These are phyloP conservation scores for Thymus mandschuricus DNA, from an alignment of 257 asterid genomes.

Conservation along the genomic window DNA sequence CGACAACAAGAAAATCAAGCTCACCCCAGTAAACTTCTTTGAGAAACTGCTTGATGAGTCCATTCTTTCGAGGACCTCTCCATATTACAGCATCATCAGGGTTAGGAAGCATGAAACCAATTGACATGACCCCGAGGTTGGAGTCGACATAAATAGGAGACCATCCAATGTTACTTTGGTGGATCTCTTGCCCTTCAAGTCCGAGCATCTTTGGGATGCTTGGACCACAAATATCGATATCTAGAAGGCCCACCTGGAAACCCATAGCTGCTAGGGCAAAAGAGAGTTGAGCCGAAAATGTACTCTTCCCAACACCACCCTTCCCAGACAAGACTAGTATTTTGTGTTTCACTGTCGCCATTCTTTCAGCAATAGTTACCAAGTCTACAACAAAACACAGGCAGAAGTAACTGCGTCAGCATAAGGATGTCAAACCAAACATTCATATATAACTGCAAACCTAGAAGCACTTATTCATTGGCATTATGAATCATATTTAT, in stretches of 20 bases:
- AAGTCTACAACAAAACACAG: constrained; percentile 49
- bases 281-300: constrained; percentile 87
- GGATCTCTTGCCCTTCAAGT: constrained; percentile 78
- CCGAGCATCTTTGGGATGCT: constrained; percentile 92
- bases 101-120: constrained; percentile 43
- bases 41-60: constrained; percentile 73
- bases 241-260: constrained; percentile 89
- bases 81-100: constrained; percentile 73
- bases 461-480: constrained; percentile 4
- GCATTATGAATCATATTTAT: not conserved
- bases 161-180: constrained; percentile 87
- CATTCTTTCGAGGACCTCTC: constrained; percentile 92
- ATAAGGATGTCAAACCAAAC: constrained; percentile 17
- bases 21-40: constrained; percentile 92
- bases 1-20: constrained; percentile 87
- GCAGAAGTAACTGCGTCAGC: constrained; percentile 7
- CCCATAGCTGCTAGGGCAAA: constrained; percentile 81
- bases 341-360: constrained; percentile 96
- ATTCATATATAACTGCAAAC: constrained; percentile 1
- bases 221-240: constrained; percentile 91
- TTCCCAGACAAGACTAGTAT: constrained; percentile 86
- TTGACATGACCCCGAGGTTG: constrained; percentile 73
- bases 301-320: constrained; percentile 98
- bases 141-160: constrained; percentile 86
- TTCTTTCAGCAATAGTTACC: constrained; percentile 75